phyloP scores from a whole-genome alignment of 371 early-diverging fungal species.

The Saksenaea oblongispora region DNA sequence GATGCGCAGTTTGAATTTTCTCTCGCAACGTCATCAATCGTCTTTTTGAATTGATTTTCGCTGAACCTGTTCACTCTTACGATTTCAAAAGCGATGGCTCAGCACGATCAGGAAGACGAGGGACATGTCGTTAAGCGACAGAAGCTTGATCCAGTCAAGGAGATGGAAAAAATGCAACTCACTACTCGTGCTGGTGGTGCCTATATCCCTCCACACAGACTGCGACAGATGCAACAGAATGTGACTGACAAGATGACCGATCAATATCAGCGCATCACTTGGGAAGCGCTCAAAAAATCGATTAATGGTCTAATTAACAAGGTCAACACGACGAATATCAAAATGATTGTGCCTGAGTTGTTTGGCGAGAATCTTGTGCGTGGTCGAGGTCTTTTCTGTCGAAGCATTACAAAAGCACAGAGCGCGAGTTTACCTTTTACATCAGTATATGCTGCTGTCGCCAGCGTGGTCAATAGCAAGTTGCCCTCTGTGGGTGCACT shows the following conservation, averaged over 20 bases:
- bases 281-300: conserved; percentile 95
- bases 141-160: conserved; percentile 20
- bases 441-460: conserved; percentile 88
- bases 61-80: background rate
- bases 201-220: conserved; percentile 90
- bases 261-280: conserved; percentile 86
- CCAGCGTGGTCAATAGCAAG: conserved; percentile 92
- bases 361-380: conserved; percentile 92
- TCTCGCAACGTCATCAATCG: background rate
- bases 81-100: conserved; percentile 2
- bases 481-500: conserved; percentile 91
- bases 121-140: conserved; percentile 12
- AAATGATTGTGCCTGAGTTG: conserved; percentile 87
- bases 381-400: conserved; percentile 89
- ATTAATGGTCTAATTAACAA: conserved; percentile 97
- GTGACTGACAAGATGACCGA: conserved; percentile 75
- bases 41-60: background rate
- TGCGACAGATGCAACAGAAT: conserved; percentile 81
- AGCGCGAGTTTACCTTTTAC: conserved; percentile 88
- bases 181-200: conserved; percentile 76
- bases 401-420: conserved; percentile 93
- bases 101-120: background rate
- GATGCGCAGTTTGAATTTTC: too few species aligned
- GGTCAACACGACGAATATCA: conserved; percentile 90
- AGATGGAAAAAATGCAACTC: conserved; percentile 27